A percentile compares a stretch with the other conserved stretches of the same genome.
These are phyloP conservation scores for Claviceps sp. DNA, from an alignment of 2,329 filamentous ascomycete species.

Conservation along the genomic window DNA sequence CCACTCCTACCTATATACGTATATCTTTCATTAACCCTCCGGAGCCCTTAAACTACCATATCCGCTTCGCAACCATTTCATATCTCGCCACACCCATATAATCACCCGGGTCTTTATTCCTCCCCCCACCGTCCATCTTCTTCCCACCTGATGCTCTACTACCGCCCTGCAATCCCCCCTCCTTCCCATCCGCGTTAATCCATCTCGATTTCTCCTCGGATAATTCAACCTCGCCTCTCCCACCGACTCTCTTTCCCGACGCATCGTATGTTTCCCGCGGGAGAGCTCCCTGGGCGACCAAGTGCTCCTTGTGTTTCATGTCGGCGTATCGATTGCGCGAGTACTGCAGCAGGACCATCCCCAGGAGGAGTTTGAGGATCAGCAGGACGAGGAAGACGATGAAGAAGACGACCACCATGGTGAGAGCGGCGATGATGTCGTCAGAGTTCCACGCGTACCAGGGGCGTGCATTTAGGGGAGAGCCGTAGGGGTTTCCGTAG, in stretches of 20 bases:
- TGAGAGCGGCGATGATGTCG: slow-evolving; percentile 59
- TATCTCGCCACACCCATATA: slow-evolving; percentile 64
- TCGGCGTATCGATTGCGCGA: slow-evolving; percentile 63
- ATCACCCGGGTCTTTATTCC: slow-evolving; percentile 32
- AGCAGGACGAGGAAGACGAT: slow-evolving; percentile 75
- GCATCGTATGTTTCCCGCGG: slow-evolving; percentile 49
- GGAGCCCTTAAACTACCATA: slow-evolving; percentile 52
- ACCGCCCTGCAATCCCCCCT: slow-evolving; percentile 53
- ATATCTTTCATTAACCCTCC: background rate
- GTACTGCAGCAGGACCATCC: slow-evolving; percentile 74
- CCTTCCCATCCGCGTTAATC: slow-evolving; percentile 77
- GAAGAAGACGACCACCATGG: slow-evolving; percentile 79
- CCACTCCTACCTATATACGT: no score
- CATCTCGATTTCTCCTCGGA: slow-evolving; percentile 74
- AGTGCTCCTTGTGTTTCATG: slow-evolving; percentile 61
- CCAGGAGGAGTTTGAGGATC: slow-evolving; percentile 71
- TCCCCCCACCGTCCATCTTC: slow-evolving; percentile 22
- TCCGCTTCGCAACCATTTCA: slow-evolving; percentile 92
- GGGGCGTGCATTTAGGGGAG: slow-evolving; percentile 23
- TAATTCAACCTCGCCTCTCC: slow-evolving; percentile 76
- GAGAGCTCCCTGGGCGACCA: slow-evolving; percentile 29
- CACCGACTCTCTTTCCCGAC: slow-evolving; percentile 62
- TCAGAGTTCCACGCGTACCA: slow-evolving; percentile 52
- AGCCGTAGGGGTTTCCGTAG: slow-evolving; percentile 42
- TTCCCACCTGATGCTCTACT: slow-evolving; percentile 38